Base-by-base conservation (phyloP, 2,329 filamentous ascomycete genomes). In the Colletotrichum tanaceti region DNA sequence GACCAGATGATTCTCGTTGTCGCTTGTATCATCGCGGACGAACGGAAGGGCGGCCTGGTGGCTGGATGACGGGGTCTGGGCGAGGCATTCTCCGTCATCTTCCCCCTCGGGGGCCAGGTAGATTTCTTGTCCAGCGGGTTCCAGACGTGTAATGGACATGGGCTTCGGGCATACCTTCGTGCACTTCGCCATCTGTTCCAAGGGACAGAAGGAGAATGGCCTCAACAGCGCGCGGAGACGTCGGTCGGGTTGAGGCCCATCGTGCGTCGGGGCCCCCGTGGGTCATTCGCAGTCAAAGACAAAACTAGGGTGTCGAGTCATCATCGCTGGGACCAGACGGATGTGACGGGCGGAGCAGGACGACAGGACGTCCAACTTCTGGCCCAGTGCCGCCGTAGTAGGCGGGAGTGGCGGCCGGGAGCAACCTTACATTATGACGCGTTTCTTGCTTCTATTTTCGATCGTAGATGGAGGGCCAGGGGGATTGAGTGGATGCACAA, bases 321-420 rank as follows among this genome's bases (percentile, higher is more conserved):
- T 41, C 41, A 61, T 41, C 41, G 49, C 52, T 52, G 53, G 55
- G 63, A 28, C 39, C 20, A 13, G 20, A 35, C 20, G 47, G 24
- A 38, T 41, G 39, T 24, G 13, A 39, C 22, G 47, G 18, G 49
- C 32, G 47, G 22, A 55, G 22, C n/a, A 32, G 52, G 64, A 60
- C 57, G 50, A 52, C n/a, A 35, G 28, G 64, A 22, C 28, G 22
- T 67, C 59, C 64, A 61, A 62, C 35, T 22, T 55, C 28, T 10
- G 18, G 39, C 13, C 16, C 49, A 54, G 59, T 35, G 22, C 43
- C 43, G 18, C 52, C 32, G 32, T 49, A 16, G 24, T n/a, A 53
- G 14, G 24, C 66, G 62, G 66, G 38, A 66, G 66, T 69, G 66
- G 62, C 57, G 57, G 55, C 39, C 57, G 63, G 66, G 43, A 66